Evolutionary conservation across 768 basidiomycete species (phyloP).

Genomic region (Boletellus emodensis): DNA sequence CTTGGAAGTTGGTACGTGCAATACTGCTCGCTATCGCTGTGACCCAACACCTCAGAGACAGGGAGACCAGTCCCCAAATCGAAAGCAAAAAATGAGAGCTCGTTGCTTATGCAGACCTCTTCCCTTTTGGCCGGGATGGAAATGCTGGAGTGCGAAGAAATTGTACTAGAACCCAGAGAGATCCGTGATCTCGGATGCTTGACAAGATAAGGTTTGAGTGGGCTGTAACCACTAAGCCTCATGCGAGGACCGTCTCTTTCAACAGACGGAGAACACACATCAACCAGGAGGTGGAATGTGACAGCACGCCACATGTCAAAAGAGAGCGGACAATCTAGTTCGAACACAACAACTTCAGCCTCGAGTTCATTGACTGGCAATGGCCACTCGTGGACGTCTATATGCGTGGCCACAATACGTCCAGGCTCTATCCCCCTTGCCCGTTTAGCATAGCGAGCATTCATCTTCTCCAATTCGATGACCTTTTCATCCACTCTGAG

Average conservation of each 20-base stretch:
- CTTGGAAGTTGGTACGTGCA: no score
- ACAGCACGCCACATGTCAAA: slow-evolving; percentile 1
- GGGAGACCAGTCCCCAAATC: no score
- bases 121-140: no score
- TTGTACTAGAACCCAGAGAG: no score
- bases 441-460: neutral
- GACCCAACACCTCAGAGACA: no score
- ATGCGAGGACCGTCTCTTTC: neutral
- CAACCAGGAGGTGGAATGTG: slow-evolving; percentile 28
- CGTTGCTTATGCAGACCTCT: no score
- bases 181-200: slow-evolving; percentile 15
- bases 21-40: no score
- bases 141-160: neutral
- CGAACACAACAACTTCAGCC: neutral
- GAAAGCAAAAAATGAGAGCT: no score
- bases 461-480: slow-evolving; percentile 22
- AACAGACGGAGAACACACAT: slow-evolving; percentile 25
- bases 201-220: neutral
- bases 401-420: neutral
- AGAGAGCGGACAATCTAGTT: neutral
- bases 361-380: slow-evolving; percentile 28
- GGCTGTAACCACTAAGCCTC: neutral
- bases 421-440: neutral
- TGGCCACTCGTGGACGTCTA: slow-evolving; percentile 41
- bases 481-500: slow-evolving; percentile 17